phyloP scores from a whole-genome alignment of 768 basidiomycete species.

The Trichaptum fuscoviolaceum region DNA sequence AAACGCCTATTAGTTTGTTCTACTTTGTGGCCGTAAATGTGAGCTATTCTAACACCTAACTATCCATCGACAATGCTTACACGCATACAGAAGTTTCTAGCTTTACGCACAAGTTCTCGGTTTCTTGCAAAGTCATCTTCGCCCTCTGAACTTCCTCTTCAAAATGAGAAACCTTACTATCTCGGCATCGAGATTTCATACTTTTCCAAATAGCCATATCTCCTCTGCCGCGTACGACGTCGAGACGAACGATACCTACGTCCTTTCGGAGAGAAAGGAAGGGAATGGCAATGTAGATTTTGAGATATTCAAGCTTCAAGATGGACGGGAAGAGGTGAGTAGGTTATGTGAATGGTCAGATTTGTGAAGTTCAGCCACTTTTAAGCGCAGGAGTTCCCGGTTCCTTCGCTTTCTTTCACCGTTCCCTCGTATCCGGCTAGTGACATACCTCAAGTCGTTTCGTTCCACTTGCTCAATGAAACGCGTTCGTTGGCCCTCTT shows the following conservation, averaged over 20 bases:
- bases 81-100: too few relatives aligned
- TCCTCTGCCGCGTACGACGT: constrained; percentile 52
- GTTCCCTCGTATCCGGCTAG: constrained; percentile 21
- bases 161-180: constrained; percentile 1
- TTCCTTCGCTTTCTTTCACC: constrained; percentile 11
- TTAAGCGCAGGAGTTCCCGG: constrained; percentile 2
- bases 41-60: too few relatives aligned
- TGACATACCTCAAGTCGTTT: constrained; percentile 43
- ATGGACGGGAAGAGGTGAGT: constrained; percentile 4
- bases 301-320: constrained; percentile 46
- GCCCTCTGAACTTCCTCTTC: neutral
- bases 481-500: constrained; percentile 60
- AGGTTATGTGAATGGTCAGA: constrained; percentile 12
- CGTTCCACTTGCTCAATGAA: constrained; percentile 69
- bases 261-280: constrained; percentile 45
- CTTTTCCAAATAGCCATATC: constrained; percentile 28
- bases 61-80: too few relatives aligned
- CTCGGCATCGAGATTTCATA: neutral
- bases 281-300: constrained; percentile 49
- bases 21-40: too few relatives aligned
- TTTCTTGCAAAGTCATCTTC: too few relatives aligned
- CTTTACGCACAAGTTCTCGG: too few relatives aligned
- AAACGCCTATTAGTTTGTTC: too few relatives aligned
- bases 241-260: constrained; percentile 57
- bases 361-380: neutral